phyloP scores from a whole-genome alignment of 192 early-diverging fungal genomes.

The Entomortierella lignicola region DNA sequence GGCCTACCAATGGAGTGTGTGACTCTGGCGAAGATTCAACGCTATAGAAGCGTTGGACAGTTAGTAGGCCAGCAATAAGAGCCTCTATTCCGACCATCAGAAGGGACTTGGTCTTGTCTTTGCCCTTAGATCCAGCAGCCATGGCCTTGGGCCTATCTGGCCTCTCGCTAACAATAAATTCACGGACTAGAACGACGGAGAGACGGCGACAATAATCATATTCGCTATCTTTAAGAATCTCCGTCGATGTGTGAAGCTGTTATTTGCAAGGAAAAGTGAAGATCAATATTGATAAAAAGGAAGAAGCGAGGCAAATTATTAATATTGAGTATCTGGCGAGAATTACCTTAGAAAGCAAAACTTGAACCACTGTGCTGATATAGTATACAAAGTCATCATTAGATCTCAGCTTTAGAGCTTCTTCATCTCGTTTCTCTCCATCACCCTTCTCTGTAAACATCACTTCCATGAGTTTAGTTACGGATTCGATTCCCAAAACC shows the following conservation, averaged over 20 bases:
- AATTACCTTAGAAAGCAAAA: slow-evolving; percentile 48
- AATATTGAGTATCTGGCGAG: no score
- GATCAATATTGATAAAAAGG: no score
- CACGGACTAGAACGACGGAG: slow-evolving; percentile 33
- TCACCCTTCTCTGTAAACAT: slow-evolving; percentile 35
- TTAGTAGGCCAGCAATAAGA: slow-evolving; percentile 35
- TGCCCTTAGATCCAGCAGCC: slow-evolving; percentile 47
- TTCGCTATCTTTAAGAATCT: slow-evolving; percentile 26
- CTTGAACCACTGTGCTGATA: slow-evolving; percentile 53
- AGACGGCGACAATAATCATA: slow-evolving; percentile 46
- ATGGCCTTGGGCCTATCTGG: slow-evolving; percentile 39
- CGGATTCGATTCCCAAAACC: slow-evolving; percentile 50
- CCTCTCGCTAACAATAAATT: slow-evolving; percentile 32
- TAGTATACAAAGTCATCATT: slow-evolving; percentile 64
- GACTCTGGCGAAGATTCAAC: background rate
- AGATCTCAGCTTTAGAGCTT: slow-evolving; percentile 23
- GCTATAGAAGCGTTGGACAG: slow-evolving; percentile 33
- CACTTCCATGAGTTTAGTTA: slow-evolving; percentile 46
- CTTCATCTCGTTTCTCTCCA: slow-evolving; percentile 11
- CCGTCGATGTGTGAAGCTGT: slow-evolving; percentile 27
- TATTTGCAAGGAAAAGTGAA: background rate
- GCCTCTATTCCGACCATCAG: slow-evolving; percentile 53
- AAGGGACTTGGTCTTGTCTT: slow-evolving; percentile 47
- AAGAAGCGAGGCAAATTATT: no score
- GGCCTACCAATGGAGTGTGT: no score